Base-by-base conservation (phyloP, 495 filamentous ascomycete species). In the Aspergillus nanangensis region DNA sequence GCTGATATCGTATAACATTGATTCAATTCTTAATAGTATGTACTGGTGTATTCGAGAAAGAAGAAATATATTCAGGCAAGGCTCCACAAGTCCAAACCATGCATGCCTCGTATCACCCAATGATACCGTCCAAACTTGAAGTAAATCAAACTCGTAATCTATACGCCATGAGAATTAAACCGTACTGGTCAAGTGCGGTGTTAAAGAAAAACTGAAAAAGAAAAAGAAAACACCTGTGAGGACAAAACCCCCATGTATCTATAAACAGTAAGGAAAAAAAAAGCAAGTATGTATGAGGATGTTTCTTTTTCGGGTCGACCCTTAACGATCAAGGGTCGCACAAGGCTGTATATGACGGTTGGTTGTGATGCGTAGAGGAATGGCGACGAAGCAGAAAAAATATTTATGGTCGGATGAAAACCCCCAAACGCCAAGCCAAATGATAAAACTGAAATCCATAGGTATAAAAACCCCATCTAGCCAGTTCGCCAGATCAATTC, bases 401-500 rank as follows among this genome's bases (percentile, higher is more conserved):
- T 14, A 20, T 14, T 11, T 19, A 35, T 22, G n/a, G n/a, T 5
- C 22, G 9, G 4, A 24, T 4, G 18, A 14, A 43, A 13, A 29
- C 13, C 8, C 29, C 32, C 3, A 17, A n/a, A 44, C 15, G 13
- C 29, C 41, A 35, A 4, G 20, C 14, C 10, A 11, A 25, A n/a
- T 4, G 17, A 2, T 21, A 19, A n/a, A n/a, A 18, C 11, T 34
- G 17, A 38, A 20, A 38, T 15, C 39, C 1, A 27, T 27, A 8
- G 38, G 40, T 39, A 45, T 25, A 43, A 34, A 25, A 33, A 41
- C 4, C 19, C 13, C 31, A 25, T 18, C 52, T 50, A 67, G 32
- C 47, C 56, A 38, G 53, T 58, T 63, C 61, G 63, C 70, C 70
- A 74, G 18, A 65, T 54, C 40, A 74, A 62, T 47, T 74, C 70